These are phyloP conservation scores for Laguncularia racemosa DNA, from an alignment of 345 rosid genomes.

Conservation along the genomic window DNA sequence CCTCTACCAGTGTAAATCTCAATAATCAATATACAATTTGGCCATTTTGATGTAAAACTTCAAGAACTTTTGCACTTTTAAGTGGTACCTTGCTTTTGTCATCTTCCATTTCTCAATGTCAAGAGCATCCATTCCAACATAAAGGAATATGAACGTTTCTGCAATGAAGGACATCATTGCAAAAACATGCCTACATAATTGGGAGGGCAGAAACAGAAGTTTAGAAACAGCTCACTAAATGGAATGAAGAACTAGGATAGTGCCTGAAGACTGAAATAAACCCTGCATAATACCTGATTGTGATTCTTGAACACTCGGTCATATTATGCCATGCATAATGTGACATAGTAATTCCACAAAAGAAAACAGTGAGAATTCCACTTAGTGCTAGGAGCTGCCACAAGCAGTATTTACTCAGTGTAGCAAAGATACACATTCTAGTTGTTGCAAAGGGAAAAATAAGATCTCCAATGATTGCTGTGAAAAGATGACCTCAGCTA, in stretches of 20 bases:
- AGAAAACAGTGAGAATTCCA: slow-evolving; percentile 92
- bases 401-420: slow-evolving; percentile 1
- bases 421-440: neutral
- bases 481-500: slow-evolving; percentile 60
- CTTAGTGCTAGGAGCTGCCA: slow-evolving; percentile 69
- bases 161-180: slow-evolving; percentile 86
- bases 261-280: too few relatives aligned
- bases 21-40: neutral
- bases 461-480: neutral
- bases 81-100: slow-evolving; percentile 49
- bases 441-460: too few relatives aligned
- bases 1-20: neutral
- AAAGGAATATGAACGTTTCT: slow-evolving; percentile 83
- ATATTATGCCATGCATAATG: slow-evolving; percentile 80
- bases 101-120: slow-evolving; percentile 80
- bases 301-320: slow-evolving; percentile 68
- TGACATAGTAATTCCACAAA: slow-evolving; percentile 78
- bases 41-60: too few relatives aligned
- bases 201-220: slow-evolving; percentile 1
- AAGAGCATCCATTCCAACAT: slow-evolving; percentile 92
- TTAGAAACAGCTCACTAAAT: neutral
- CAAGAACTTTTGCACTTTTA: neutral
- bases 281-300: slow-evolving; percentile 48
- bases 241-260: too few relatives aligned
- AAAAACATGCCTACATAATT: slow-evolving; percentile 57